These are phyloP conservation scores for Phlebiopsis flavidoalba DNA, from an alignment of 768 basidiomycete species.

Conservation along the genomic window DNA sequence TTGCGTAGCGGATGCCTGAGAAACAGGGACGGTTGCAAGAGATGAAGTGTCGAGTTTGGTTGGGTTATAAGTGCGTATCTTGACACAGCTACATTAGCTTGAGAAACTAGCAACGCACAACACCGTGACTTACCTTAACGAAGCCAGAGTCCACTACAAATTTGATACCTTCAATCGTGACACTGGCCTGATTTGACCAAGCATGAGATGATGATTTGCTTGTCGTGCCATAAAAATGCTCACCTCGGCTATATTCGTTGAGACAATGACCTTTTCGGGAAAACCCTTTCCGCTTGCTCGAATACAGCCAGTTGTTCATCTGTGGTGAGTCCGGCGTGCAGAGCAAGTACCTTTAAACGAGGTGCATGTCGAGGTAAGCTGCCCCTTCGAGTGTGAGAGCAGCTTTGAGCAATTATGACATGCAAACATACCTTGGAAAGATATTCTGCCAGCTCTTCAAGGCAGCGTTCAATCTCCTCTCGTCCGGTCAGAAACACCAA, in stretches of 20 bases:
- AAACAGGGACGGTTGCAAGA: constrained; percentile 77
- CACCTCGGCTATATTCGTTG: constrained; percentile 96
- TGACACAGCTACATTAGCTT: not conserved
- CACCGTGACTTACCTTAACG: constrained; percentile 65
- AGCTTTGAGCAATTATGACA: no score
- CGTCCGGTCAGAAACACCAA: constrained; percentile 92
- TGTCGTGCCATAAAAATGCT: not conserved
- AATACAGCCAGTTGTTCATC: constrained; percentile 89
- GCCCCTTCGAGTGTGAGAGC: not conserved
- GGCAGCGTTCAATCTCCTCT: constrained; percentile 90
- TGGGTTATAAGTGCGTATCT: constrained; percentile 92
- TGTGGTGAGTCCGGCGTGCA: constrained; percentile 86
- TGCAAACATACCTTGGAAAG: constrained; percentile 54
- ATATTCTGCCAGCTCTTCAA: constrained; percentile 77
- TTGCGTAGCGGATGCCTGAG: constrained; percentile 86
- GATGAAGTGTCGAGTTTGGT: constrained; percentile 83
- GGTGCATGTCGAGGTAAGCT: constrained; percentile 52
- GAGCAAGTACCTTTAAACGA: constrained; percentile 61
- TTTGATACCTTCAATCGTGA: constrained; percentile 94
- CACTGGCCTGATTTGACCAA: constrained; percentile 60
- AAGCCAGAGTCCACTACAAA: constrained; percentile 94
- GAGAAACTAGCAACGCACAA: not conserved
- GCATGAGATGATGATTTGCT: not conserved
- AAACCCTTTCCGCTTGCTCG: constrained; percentile 64
- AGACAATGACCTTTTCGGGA: constrained; percentile 85